phyloP scores from a whole-genome alignment of 208 protist genomes.

The Wallacemonas sp. region DNA sequence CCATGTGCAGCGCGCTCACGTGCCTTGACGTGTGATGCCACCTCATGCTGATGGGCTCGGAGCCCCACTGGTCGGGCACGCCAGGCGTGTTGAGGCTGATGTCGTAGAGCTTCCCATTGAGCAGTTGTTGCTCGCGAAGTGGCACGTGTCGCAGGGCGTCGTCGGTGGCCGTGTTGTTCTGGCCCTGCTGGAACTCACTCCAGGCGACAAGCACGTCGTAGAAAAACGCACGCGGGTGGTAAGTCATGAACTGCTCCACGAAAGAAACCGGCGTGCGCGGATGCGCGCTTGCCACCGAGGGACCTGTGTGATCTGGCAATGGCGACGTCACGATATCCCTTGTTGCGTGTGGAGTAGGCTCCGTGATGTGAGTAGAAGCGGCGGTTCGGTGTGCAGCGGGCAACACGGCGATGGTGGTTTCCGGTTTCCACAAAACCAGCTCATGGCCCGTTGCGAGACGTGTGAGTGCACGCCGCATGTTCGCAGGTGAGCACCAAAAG shows the following conservation, averaged over 20 bases:
- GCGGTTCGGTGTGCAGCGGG: neutral
- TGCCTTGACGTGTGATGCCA: no score
- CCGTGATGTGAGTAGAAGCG: neutral
- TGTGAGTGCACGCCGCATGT: neutral
- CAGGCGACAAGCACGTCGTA: constrained; percentile 36
- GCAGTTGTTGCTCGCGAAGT: constrained; percentile 39
- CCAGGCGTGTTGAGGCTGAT: constrained; percentile 2
- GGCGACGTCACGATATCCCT: neutral
- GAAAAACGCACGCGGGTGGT: constrained; percentile 30
- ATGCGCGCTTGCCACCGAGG: neutral
- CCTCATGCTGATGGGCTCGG: no score
- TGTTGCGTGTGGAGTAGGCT: no score
- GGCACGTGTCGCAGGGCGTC: constrained; percentile 18
- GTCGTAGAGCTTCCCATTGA: constrained; percentile 48
- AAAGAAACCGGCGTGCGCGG: neutral
- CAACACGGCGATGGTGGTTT: neutral
- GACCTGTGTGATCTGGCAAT: neutral
- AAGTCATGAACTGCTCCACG: constrained; percentile 14
- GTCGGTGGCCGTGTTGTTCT: neutral
- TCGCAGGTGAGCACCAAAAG: neutral
- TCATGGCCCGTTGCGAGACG: neutral
- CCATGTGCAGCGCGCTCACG: no score
- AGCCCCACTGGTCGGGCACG: no score
- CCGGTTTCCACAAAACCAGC: neutral
- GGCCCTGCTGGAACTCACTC: constrained; percentile 14